Base-by-base conservation (phyloP, 1,284 basidiomycete species). In the Thecaphora thlaspeos region DNA sequence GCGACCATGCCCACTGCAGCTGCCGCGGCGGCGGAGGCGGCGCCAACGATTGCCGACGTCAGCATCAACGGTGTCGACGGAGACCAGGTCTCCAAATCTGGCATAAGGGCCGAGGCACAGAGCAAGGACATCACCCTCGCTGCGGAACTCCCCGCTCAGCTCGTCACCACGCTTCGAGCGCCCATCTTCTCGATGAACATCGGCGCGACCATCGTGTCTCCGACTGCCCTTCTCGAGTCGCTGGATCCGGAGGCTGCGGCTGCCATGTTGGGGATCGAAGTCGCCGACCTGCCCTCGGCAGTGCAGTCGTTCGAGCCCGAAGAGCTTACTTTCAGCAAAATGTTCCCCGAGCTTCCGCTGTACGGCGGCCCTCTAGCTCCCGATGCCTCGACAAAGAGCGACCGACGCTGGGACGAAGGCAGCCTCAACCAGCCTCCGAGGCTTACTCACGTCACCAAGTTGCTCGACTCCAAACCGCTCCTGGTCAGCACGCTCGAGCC, bases 401-500 rank as follows among this genome's bases (percentile, higher is more conserved):
- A 82, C 47, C 78, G 80, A 40, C 78, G 84, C 2, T 68, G 80
- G 45, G 83, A 84, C 55, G 75, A 77, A 30, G 73, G 71, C 21
- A 57, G 61, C 17, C 37, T 68, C 19, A 64, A 74, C 42, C 61
- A 66, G 37, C 51, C 62, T 7, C 62, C 73, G 11, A 61, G 75
- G 8, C 46, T 77, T 43, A 80, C 81, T 0, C 82, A 83, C 48
- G 82, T 82, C 2, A 81, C 81, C 2, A 77, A 82, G 24, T 71
- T 84, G 26, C 78, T 84, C 64, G 83, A 85, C 47, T 77, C 81
- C 23, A 80, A 81, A 40, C 83, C 83, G 0, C 71, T 84, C 14
- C 80, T 85, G 14, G 80, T 84, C 34, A 83, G 82, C 37, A 81
- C 82, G 4, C 68, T 85, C 5, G 77, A 83, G 40, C 84, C 84